Evolutionary conservation across 23 red algal species (phyloP).

Genomic region (Pyropia yezoensis): DNA sequence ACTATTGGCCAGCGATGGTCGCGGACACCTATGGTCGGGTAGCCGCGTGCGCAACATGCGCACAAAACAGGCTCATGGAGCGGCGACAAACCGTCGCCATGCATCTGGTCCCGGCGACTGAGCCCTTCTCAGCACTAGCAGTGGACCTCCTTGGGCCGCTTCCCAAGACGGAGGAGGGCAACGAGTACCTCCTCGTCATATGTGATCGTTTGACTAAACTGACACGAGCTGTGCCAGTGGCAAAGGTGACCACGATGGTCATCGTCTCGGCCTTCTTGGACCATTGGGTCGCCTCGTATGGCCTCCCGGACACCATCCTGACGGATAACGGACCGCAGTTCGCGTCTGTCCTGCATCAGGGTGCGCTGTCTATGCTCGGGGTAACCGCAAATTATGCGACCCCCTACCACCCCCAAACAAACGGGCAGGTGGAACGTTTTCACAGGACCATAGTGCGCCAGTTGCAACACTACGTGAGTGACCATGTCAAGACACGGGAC

Average conservation of each 20-base stretch:
- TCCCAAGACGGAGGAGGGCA: constrained; percentile 2
- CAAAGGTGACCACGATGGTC: not conserved
- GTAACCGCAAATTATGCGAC: constrained; percentile 4
- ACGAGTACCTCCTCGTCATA: constrained; percentile 29
- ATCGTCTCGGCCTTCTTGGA: constrained; percentile 11
- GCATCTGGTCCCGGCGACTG: constrained; percentile 16
- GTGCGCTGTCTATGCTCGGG: not conserved
- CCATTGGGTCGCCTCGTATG: constrained; percentile 13
- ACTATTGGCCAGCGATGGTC: constrained; percentile 16
- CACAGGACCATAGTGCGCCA: constrained; percentile 11
- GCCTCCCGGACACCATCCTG: not conserved
- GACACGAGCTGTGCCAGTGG: constrained; percentile 3
- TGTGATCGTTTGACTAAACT: constrained; percentile 19
- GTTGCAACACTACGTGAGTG: constrained; percentile 20
- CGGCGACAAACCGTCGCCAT: not conserved
- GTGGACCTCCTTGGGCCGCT: constrained; percentile 18
- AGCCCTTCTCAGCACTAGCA: constrained; percentile 10
- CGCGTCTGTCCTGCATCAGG: constrained; percentile 11
- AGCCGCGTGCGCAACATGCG: too few relatives aligned
- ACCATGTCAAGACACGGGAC: constrained; percentile 10
- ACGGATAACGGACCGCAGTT: constrained; percentile 20
- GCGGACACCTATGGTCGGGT: constrained; percentile 10
- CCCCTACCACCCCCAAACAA: too few relatives aligned
- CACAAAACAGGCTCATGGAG: not conserved
- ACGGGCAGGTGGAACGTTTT: constrained; percentile 19